phyloP scores from a whole-genome alignment of 192 early-diverging fungal species.

The Jimgerdemannia lactiflua region DNA sequence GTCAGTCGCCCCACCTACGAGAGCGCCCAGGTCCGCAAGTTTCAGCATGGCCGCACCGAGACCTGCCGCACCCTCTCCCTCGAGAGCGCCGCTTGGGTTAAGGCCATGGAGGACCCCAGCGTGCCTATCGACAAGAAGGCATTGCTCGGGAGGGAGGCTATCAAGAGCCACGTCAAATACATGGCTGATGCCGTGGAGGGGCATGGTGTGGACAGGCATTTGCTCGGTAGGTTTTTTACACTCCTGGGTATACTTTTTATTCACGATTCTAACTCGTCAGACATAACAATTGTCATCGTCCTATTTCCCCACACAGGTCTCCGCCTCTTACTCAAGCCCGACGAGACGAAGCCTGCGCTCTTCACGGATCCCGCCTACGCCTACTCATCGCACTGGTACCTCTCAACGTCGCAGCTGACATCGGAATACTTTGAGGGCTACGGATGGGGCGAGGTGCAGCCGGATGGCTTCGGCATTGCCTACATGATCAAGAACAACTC shows the following conservation, averaged over 20 bases:
- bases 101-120: constrained; percentile 74
- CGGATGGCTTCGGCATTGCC: constrained; percentile 90
- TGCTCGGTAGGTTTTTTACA: constrained; percentile 51
- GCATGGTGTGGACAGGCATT: constrained; percentile 88
- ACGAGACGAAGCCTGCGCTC: constrained; percentile 78
- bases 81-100: constrained; percentile 82
- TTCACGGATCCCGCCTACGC: constrained; percentile 86
- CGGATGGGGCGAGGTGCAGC: constrained; percentile 85
- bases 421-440: constrained; percentile 94
- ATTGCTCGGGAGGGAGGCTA: constrained; percentile 68
- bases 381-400: constrained; percentile 82
- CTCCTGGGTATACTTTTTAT: not conserved
- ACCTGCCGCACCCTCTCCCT: constrained; percentile 78
- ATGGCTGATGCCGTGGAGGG: constrained; percentile 80
- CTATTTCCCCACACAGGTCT: constrained; percentile 46
- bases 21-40: constrained; percentile 89
- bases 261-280: not conserved
- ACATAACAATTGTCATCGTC: not conserved
- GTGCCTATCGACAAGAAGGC: constrained; percentile 52
- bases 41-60: constrained; percentile 93
- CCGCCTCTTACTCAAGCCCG: constrained; percentile 66
- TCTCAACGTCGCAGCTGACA: constrained; percentile 91
- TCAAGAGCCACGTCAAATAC: constrained; percentile 75
- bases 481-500: constrained; percentile 91
- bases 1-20: constrained; percentile 85